Evolutionary conservation across 2,329 filamentous ascomycete genomes (phyloP).

Genomic region (Didymella pinodella): DNA sequence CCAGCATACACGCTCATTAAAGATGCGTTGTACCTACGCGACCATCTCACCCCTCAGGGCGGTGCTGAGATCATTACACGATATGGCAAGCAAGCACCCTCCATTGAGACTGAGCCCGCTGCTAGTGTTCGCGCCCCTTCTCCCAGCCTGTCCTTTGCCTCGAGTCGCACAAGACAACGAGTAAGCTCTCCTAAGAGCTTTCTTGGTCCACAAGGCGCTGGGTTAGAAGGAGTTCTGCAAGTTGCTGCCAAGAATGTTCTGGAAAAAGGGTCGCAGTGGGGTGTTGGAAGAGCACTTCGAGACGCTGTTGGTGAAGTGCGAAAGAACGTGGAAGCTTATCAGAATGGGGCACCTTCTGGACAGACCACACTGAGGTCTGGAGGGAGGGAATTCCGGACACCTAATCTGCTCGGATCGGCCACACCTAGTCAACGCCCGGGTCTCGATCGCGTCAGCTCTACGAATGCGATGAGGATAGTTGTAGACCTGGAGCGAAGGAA

Average conservation of each 20-base stretch:
- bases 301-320: conserved; percentile 81
- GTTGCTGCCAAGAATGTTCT: conserved; percentile 78
- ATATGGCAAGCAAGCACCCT: conserved; percentile 64
- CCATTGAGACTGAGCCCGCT: conserved; percentile 35
- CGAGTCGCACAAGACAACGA: conserved; percentile 38
- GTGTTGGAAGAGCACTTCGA: conserved; percentile 81
- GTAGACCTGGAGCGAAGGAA: conserved; percentile 69
- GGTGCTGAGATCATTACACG: conserved; percentile 73
- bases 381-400: conserved; percentile 47
- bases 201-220: conserved; percentile 40
- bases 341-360: conserved; percentile 49
- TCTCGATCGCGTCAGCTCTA: conserved; percentile 33
- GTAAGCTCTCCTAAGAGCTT: conserved; percentile 41
- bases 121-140: conserved; percentile 43
- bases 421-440: conserved; percentile 27
- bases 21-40: conserved; percentile 78
- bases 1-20: conserved; percentile 82
- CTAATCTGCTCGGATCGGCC: conserved; percentile 35
- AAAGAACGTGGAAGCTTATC: conserved; percentile 75
- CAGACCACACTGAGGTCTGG: conserved; percentile 45
- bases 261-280: conserved; percentile 76
- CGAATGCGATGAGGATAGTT: conserved; percentile 40
- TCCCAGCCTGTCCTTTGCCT: conserved; percentile 34
- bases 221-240: conserved; percentile 75
- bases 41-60: conserved; percentile 69